A percentile compares a stretch with the other conserved stretches of the same genome.
Conservation (phyloP, 306 rosid species). For the Macrotyloma uniflorum region DNA sequence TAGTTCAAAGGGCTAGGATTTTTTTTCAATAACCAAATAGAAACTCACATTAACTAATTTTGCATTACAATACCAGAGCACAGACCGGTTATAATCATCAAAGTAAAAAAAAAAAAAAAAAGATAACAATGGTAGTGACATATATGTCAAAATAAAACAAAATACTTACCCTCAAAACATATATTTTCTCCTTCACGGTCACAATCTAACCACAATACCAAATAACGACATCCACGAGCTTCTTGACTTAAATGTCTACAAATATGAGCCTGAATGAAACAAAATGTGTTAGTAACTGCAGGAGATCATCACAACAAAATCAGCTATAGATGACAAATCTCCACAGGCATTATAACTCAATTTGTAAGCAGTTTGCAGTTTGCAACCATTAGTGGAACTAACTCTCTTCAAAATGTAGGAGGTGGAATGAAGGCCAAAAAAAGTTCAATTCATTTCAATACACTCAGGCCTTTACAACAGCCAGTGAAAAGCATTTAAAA, state of each 20-base stretch:
- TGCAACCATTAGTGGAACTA: slow-evolving; percentile 14
- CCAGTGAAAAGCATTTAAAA: slow-evolving; percentile 12
- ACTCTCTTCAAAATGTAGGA: neutral
- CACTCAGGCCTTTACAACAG: slow-evolving; percentile 10
- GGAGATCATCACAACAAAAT: slow-evolving; percentile 29
- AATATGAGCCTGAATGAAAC: slow-evolving; percentile 76
- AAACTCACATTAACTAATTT: slow-evolving; percentile 26
- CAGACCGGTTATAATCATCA: neutral
- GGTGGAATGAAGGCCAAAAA: neutral
- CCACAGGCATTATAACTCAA: neutral
- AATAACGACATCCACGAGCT: slow-evolving; percentile 81
- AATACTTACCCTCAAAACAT: slow-evolving; percentile 85
- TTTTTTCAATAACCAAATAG: slow-evolving; percentile 26
- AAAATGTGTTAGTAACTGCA: slow-evolving; percentile 32
- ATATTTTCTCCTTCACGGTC: slow-evolving; percentile 99
- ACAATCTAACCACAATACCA: slow-evolving; percentile 97
- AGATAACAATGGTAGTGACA: slow-evolving; percentile 3
- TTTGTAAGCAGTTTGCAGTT: slow-evolving; percentile 22
- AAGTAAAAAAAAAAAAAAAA: slow-evolving; percentile 28
- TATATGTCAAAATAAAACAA: slow-evolving; percentile 10
- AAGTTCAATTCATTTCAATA: neutral
- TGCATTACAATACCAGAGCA: slow-evolving; percentile 14
- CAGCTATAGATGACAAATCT: slow-evolving; percentile 26
- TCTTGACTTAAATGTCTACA: slow-evolving; percentile 86
- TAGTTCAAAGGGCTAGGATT: slow-evolving; percentile 18